Conservation (phyloP, 2,329 filamentous ascomycete species). For the Sporothrix phasma region DNA sequence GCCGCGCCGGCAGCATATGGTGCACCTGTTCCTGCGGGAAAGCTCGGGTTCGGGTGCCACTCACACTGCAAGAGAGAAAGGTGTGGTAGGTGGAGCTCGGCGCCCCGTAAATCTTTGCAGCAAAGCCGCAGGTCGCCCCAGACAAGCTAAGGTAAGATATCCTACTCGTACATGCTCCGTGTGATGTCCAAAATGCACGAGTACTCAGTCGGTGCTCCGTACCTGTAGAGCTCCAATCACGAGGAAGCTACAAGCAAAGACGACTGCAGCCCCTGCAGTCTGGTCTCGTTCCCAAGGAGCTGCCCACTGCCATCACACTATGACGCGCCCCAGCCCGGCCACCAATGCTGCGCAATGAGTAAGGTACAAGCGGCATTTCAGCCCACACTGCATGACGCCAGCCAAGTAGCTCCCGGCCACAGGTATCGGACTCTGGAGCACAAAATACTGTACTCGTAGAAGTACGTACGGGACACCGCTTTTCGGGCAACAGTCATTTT, state of each 20-base stretch:
- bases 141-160: background rate
- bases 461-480: too few relatives aligned
- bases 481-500: too few relatives aligned
- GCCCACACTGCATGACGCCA: conserved; percentile 1
- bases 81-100: background rate
- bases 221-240: background rate
- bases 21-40: conserved; percentile 12
- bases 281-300: too few relatives aligned
- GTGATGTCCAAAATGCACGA: too few relatives aligned
- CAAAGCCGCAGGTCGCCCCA: conserved; percentile 13
- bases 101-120: conserved; percentile 13
- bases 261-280: too few relatives aligned
- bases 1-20: background rate
- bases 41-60: conserved; percentile 17
- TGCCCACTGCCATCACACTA: background rate
- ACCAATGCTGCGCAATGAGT: background rate
- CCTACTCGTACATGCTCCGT: too few relatives aligned
- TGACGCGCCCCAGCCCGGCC: background rate
- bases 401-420: background rate
- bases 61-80: background rate
- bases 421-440: background rate
- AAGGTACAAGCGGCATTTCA: conserved; percentile 14
- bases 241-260: background rate
- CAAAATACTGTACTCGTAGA: too few relatives aligned
- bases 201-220: too few relatives aligned